Conservation (phyloP, 2,329 filamentous ascomycete genomes). For the Penicillium decumbens region DNA sequence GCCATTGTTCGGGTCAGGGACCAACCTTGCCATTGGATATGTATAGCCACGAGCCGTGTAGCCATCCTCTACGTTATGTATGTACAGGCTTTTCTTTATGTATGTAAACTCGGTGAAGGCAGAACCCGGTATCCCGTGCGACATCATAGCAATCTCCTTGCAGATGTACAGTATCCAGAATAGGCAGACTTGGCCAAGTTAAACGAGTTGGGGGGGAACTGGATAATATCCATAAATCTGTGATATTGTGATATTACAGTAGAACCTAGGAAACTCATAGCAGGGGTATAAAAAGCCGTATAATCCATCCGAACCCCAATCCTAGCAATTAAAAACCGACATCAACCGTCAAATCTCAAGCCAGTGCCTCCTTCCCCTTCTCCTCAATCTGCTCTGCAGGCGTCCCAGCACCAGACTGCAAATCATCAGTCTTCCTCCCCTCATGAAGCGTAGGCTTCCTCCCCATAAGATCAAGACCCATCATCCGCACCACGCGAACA, state of each 20-base stretch:
- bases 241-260: background rate
- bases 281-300: slow-evolving; percentile 14
- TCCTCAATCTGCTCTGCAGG: slow-evolving; percentile 44
- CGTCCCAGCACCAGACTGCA: slow-evolving; percentile 43
- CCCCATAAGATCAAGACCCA: slow-evolving; percentile 56
- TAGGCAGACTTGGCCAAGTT: background rate
- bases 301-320: background rate
- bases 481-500: slow-evolving; percentile 55
- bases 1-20: slow-evolving; percentile 1
- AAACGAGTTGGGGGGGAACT: background rate
- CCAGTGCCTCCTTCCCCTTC: slow-evolving; percentile 20
- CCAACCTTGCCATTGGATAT: background rate
- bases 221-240: background rate
- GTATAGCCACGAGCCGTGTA: too few relatives aligned
- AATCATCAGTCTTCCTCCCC: slow-evolving; percentile 37
- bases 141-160: slow-evolving; percentile 9
- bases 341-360: slow-evolving; percentile 1
- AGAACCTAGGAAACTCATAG: background rate
- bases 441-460: slow-evolving; percentile 32
- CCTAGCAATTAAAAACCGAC: background rate
- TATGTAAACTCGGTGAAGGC: background rate
- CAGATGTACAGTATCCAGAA: background rate
- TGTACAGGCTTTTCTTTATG: too few relatives aligned
- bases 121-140: background rate
- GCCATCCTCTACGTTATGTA: too few relatives aligned